phyloP scores from a whole-genome alignment of 208 protist species.

The Leishmania guyanensis region DNA sequence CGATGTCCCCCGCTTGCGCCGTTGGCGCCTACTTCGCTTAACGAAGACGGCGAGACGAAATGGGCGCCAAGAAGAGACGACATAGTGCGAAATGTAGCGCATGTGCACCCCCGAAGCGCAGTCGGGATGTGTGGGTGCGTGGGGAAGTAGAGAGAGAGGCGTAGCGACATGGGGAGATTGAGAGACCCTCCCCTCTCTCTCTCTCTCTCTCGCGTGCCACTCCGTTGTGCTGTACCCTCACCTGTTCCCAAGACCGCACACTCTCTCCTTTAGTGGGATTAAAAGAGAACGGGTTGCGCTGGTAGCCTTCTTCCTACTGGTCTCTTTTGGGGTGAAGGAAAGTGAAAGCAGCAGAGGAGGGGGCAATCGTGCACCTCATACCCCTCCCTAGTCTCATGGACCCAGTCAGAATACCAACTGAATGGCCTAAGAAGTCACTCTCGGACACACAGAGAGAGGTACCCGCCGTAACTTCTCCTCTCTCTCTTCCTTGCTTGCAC shows the following conservation, averaged over 20 bases:
- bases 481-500: not conserved
- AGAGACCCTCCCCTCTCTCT: not conserved
- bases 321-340: not conserved
- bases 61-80: not conserved
- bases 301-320: not conserved
- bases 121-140: not conserved
- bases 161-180: not conserved
- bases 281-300: not conserved
- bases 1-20: not conserved
- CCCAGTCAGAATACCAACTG: not conserved
- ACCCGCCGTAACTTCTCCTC: conserved; percentile 1
- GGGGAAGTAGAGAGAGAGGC: not conserved
- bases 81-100: not conserved
- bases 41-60: not conserved
- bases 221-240: not conserved
- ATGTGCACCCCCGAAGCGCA: not conserved
- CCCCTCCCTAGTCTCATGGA: too few relatives aligned
- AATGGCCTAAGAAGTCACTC: not conserved
- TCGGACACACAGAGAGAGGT: not conserved
- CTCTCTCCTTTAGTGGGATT: not conserved
- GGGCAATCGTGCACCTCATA: too few relatives aligned
- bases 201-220: not conserved
- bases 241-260: not conserved
- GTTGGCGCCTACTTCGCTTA: not conserved
- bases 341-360: not conserved